A percentile compares a stretch with the other conserved stretches of the same genome.
These are phyloP conservation scores for Akanthomyces muscarius DNA, from an alignment of 2,329 filamentous ascomycete species.

Conservation along the genomic window DNA sequence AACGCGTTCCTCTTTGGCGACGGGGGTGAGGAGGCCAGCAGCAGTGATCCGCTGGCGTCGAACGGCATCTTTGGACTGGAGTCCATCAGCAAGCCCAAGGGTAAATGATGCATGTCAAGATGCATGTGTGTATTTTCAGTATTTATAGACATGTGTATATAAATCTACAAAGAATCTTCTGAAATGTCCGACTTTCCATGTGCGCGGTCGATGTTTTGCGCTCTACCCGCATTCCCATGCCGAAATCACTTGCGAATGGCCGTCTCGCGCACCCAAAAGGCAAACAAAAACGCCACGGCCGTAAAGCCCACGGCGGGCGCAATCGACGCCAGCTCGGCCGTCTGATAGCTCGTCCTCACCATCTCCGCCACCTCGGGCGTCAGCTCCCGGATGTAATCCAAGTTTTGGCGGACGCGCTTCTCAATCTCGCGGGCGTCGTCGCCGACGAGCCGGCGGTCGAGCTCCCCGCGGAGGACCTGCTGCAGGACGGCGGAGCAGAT, in stretches of 20 bases:
- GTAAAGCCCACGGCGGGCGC: constrained; percentile 36
- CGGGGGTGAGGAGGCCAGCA: constrained; percentile 29
- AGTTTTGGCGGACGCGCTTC: constrained; percentile 62
- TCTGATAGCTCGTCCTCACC: constrained; percentile 64
- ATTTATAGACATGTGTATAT: background rate
- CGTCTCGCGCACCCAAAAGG: constrained; percentile 55
- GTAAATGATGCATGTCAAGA: background rate
- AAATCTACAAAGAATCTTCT: background rate
- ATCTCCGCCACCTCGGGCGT: constrained; percentile 55
- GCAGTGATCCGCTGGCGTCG: constrained; percentile 33
- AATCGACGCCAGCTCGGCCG: constrained; percentile 39
- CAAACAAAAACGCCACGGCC: constrained; percentile 35
- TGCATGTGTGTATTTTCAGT: background rate
- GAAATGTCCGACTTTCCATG: background rate
- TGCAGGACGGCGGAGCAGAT: constrained; percentile 69
- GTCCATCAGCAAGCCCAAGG: constrained; percentile 37
- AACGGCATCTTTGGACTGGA: constrained; percentile 56
- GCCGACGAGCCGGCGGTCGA: constrained; percentile 52
- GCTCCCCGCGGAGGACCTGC: constrained; percentile 55
- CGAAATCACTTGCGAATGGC: constrained; percentile 24
- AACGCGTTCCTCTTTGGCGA: constrained; percentile 60
- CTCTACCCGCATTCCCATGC: background rate
- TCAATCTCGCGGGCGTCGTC: constrained; percentile 63
- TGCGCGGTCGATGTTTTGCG: too few relatives aligned
- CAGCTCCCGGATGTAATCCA: constrained; percentile 64